Evolutionary conservation across 768 basidiomycete genomes (phyloP), one percentile per base, ranked within the genome.

Genomic region (Naematelia aurantialba): DNA sequence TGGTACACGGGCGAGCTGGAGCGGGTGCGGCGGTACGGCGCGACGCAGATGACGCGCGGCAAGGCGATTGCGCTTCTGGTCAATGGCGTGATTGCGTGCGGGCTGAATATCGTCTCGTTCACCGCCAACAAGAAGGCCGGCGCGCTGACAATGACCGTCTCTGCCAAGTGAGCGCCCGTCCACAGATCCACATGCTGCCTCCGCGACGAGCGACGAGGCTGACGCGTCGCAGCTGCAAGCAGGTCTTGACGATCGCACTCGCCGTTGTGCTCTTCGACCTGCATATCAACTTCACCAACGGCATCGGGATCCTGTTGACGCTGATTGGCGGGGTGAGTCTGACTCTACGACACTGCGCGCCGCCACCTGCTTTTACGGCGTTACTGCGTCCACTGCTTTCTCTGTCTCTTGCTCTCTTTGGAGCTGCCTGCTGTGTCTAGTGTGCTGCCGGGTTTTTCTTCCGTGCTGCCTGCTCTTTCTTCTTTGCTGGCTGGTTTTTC

Each of bases 101-200:
- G 85, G 13, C 80, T 99, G 52, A 99, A 98, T 68, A 85, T 97
- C 1, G 89, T 96, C 57, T 89, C 88, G 74, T 96, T 99, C 72
- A 89, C 89, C 42, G 89, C 96, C n/a, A 99, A 98, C 79, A 87
- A 87, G 77, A 86, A 88, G 72, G 86, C 90, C 0, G 91, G 92
- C 1, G 86, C 78, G n/a, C 68, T 80, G 60, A 75, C 79, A 0
- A 76, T 79, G 69, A 79, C 79, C 27, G 76, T 77, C 1, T 73
- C 76, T 17, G 73, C 73, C 4, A 73, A 76, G 71, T 73, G 57
- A 65, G 68, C 62, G 24, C 8, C n/a, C n/a, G n/a, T n/a, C n/a
- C n/a, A n/a, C n/a, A n/a, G n/a, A 19, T 54, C 5, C 17, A 25
- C n/a, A n/a, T n/a, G n/a, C n/a, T n/a, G n/a, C 31, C 13, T 57